Conservation (phyloP, 495 filamentous ascomycete species). For the Penicillium pancosmium region DNA sequence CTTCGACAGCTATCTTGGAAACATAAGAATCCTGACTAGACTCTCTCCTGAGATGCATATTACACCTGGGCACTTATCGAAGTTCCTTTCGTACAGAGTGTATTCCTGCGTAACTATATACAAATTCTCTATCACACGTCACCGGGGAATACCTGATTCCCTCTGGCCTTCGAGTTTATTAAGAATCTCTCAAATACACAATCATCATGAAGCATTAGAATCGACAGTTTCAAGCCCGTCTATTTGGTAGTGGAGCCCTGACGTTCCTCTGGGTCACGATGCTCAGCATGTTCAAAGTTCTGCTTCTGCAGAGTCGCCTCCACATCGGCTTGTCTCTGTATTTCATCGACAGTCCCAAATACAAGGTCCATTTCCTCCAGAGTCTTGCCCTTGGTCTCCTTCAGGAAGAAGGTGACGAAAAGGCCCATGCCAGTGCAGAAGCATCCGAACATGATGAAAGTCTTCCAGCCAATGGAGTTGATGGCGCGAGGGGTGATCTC, state of each 20-base stretch:
- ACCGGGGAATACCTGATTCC: too few species aligned
- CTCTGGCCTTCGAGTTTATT: too few species aligned
- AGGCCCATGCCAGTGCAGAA: slow-evolving; percentile 45
- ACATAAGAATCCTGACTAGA: too few species aligned
- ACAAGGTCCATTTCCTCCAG: slow-evolving; percentile 55
- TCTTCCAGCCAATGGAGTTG: slow-evolving; percentile 52
- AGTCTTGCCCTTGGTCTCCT: slow-evolving; percentile 61
- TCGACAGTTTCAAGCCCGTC: too few species aligned
- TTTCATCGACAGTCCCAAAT: slow-evolving; percentile 44
- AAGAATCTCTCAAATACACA: too few species aligned
- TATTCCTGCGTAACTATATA: too few species aligned
- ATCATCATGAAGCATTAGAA: too few species aligned
- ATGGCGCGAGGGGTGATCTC: slow-evolving; percentile 42
- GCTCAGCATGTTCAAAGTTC: slow-evolving; percentile 27
- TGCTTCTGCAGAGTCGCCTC: slow-evolving; percentile 44
- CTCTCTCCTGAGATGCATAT: too few species aligned
- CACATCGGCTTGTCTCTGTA: slow-evolving; percentile 40
- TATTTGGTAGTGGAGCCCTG: background rate
- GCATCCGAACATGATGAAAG: slow-evolving; percentile 59
- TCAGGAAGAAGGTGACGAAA: slow-evolving; percentile 54
- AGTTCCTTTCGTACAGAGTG: too few species aligned
- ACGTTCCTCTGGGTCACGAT: background rate
- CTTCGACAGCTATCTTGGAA: too few species aligned
- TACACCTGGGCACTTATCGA: too few species aligned
- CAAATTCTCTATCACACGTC: too few species aligned